phyloP scores from a whole-genome alignment of 768 basidiomycete species.

The Amanita polypyramis region DNA sequence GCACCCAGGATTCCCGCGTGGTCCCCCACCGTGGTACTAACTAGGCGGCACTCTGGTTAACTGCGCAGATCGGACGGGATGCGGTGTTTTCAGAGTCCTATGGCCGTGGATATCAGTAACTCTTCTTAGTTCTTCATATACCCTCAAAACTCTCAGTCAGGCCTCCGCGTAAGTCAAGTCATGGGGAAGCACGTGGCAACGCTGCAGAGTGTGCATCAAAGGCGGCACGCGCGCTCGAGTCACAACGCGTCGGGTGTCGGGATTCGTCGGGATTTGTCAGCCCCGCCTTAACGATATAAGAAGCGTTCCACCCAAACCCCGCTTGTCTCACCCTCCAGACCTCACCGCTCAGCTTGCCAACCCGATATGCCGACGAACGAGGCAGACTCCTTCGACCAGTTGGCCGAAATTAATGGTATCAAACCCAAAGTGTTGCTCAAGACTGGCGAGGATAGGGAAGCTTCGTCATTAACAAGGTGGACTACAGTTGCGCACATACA shows the following conservation, averaged over 20 bases:
- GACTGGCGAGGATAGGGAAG: slow-evolving; percentile 22
- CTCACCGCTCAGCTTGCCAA: no score
- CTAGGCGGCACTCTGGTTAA: slow-evolving; percentile 53
- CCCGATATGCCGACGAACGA: no score
- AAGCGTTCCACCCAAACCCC: no score
- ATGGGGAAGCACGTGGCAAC: no score
- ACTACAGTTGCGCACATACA: not conserved
- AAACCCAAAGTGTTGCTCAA: slow-evolving; percentile 27
- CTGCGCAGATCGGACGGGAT: slow-evolving; percentile 56
- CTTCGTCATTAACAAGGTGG: slow-evolving; percentile 15
- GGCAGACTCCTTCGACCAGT: slow-evolving; percentile 14
- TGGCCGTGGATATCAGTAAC: slow-evolving; percentile 26
- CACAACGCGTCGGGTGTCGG: no score
- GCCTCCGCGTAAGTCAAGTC: no score
- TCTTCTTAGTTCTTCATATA: slow-evolving; percentile 10
- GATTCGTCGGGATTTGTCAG: no score
- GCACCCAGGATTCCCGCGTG: slow-evolving; percentile 48
- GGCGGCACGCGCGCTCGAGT: no score
- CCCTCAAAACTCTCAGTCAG: not conserved
- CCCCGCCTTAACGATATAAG: no score
- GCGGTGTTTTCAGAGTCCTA: slow-evolving; percentile 43
- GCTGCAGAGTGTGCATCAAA: no score
- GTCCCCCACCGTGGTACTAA: slow-evolving; percentile 60
- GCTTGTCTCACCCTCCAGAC: no score
- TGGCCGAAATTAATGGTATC: slow-evolving; percentile 28